Evolutionary conservation across 2,329 filamentous ascomycete species (phyloP).

Genomic region (Trichoderma sp.): DNA sequence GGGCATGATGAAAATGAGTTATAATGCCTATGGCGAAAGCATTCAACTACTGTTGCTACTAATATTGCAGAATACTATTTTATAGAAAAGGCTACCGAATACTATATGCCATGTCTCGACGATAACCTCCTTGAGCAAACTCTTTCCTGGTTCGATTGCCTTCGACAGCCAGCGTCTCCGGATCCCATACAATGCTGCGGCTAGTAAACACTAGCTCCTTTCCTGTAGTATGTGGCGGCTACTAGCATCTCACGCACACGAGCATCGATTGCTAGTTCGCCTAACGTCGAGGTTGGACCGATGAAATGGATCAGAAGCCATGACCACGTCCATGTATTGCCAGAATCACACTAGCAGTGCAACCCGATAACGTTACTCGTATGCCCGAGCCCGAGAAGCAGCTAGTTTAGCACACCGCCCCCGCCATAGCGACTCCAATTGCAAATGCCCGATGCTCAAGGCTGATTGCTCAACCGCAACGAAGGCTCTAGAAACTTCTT

Average conservation of each 20-base stretch:
- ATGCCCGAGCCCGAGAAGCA: background rate
- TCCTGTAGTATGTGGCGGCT: constrained; percentile 1
- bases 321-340: background rate
- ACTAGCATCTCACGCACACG: constrained; percentile 1
- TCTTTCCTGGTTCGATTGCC: background rate
- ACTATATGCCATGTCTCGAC: background rate
- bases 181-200: background rate
- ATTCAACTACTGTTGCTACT: background rate
- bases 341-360: background rate
- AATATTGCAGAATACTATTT: background rate
- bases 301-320: background rate
- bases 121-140: background rate
- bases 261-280: constrained; percentile 1
- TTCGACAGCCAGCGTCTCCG: background rate
- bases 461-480: background rate
- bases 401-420: background rate
- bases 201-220: constrained; percentile 17
- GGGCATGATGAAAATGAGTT: background rate
- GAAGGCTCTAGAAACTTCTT: constrained; percentile 15
- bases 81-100: background rate
- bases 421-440: background rate
- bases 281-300: constrained; percentile 3
- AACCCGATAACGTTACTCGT: background rate
- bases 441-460: background rate
- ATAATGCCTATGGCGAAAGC: background rate